A percentile compares a stretch with the other conserved stretches of the same genome.
Evolutionary conservation across 2,329 filamentous ascomycete genomes (phyloP).

Genomic region (Ophiostoma sp.): DNA sequence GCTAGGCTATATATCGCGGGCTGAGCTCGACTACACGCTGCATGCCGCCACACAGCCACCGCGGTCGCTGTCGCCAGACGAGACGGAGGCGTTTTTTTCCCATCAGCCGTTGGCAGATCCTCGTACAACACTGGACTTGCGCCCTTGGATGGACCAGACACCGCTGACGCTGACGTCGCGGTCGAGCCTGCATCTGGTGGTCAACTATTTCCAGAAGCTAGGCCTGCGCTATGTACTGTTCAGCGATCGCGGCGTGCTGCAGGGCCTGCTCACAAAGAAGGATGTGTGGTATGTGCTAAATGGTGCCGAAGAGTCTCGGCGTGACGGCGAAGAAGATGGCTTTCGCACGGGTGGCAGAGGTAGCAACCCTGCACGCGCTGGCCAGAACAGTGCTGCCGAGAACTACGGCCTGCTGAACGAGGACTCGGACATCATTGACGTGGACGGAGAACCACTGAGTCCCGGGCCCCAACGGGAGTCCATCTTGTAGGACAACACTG

Average conservation of each 20-base stretch:
- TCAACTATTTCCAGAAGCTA: conserved; percentile 90
- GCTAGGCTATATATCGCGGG: conserved; percentile 88
- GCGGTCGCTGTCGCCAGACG: conserved; percentile 58
- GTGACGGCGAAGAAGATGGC: conserved; percentile 48
- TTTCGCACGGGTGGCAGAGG: background rate
- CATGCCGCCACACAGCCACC: conserved; percentile 52
- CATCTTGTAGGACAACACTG: conserved; percentile 19
- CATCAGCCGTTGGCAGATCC: conserved; percentile 76
- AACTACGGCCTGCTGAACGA: conserved; percentile 40
- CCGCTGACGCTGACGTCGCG: conserved; percentile 81
- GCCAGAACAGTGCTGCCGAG: conserved; percentile 34
- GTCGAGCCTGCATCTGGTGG: conserved; percentile 73
- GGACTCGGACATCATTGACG: conserved; percentile 28
- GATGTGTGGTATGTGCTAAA: conserved; percentile 93
- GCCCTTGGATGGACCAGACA: conserved; percentile 99
- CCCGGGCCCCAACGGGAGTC: conserved; percentile 23
- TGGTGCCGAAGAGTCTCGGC: conserved; percentile 60
- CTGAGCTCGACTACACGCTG: conserved; percentile 79
- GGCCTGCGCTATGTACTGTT: conserved; percentile 88
- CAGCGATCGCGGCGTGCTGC: conserved; percentile 70
- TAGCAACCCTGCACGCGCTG: background rate
- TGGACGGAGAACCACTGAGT: conserved; percentile 29
- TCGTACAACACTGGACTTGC: conserved; percentile 71
- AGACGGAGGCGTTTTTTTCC: conserved; percentile 76
- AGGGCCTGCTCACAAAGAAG: conserved; percentile 91